Evolutionary conservation across 2,329 filamentous ascomycete species (phyloP).

Genomic region (Aspergillus texensis): DNA sequence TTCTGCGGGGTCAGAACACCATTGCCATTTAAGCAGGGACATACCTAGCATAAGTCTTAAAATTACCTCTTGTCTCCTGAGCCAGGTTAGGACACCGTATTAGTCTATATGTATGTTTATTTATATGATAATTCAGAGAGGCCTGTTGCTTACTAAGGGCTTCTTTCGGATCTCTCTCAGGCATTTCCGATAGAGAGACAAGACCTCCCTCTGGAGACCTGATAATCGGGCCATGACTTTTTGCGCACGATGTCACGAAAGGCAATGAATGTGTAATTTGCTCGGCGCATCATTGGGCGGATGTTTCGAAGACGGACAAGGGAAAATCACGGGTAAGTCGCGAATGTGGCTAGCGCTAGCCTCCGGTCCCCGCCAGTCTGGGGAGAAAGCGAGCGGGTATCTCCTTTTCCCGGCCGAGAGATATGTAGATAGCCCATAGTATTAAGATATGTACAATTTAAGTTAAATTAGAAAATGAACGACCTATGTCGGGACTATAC

Average conservation of each 20-base stretch:
- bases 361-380: slow-evolving; percentile 28
- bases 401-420: not conserved
- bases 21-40: slow-evolving; percentile 11
- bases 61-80: slow-evolving; percentile 46
- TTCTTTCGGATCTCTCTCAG: slow-evolving; percentile 81
- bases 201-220: slow-evolving; percentile 86
- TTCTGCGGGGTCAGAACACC: slow-evolving; percentile 1
- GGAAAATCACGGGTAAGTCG: slow-evolving; percentile 1
- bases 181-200: slow-evolving; percentile 83
- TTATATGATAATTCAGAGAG: not conserved
- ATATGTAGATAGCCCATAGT: not conserved
- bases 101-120: slow-evolving; percentile 2
- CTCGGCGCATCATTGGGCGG: not conserved
- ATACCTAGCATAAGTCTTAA: slow-evolving; percentile 47
- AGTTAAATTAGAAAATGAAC: not conserved
- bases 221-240: slow-evolving; percentile 59
- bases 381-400: slow-evolving; percentile 11
- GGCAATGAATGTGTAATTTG: not conserved
- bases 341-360: not conserved
- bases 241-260: slow-evolving; percentile 1
- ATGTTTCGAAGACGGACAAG: not conserved
- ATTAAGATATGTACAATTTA: no score
- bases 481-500: not conserved
- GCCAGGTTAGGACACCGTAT: not conserved
- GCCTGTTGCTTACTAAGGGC: slow-evolving; percentile 61